Evolutionary conservation across 305 asterid species (phyloP).

Genomic region (Solanum hybrid): DNA sequence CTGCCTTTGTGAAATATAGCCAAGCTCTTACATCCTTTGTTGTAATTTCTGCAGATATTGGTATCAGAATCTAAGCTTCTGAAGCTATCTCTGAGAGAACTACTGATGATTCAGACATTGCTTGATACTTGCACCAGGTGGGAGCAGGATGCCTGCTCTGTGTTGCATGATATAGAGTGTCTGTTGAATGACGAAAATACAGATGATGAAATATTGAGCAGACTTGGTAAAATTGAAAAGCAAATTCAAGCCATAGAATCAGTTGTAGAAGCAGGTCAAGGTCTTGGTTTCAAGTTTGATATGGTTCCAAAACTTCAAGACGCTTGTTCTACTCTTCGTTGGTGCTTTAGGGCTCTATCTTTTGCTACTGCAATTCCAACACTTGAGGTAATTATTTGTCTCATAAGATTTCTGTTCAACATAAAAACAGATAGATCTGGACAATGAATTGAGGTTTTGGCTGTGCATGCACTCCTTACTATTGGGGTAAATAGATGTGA

Average conservation of each 20-base stretch:
- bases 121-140: conserved; percentile 48
- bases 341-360: conserved; percentile 63
- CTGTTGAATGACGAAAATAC: conserved; percentile 31
- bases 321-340: conserved; percentile 50
- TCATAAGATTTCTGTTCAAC: not conserved
- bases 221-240: conserved; percentile 32
- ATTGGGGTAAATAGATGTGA: not conserved
- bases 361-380: conserved; percentile 43
- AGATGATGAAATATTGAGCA: conserved; percentile 23
- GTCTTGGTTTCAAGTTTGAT: conserved; percentile 56
- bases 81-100: conserved; percentile 59
- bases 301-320: conserved; percentile 55
- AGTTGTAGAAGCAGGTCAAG: conserved; percentile 38
- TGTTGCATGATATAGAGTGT: conserved; percentile 45
- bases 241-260: conserved; percentile 42
- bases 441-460: not conserved
- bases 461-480: not conserved
- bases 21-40: not conserved
- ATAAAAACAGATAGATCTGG: not conserved
- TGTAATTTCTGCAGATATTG: conserved; percentile 51
- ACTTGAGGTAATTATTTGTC: conserved; percentile 40
- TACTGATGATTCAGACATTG: conserved; percentile 39
- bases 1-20: conserved; percentile 6
- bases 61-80: conserved; percentile 59
- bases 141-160: conserved; percentile 58